Conservation (phyloP, 169 alveolate species). For the Plasmodium knowlesi region DNA sequence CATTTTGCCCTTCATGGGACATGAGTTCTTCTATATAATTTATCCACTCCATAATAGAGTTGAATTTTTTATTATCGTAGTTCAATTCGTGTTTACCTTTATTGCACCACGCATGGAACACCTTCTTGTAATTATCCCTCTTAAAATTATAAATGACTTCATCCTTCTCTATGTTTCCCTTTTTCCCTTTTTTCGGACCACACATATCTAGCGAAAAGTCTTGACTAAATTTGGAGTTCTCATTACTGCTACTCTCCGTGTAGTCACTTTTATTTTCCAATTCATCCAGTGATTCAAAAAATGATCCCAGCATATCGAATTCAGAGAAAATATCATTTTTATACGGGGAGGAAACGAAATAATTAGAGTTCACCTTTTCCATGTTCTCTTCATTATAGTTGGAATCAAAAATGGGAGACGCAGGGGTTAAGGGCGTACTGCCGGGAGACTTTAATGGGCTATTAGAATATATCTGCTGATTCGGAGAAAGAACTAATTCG, state of each 20-base stretch:
- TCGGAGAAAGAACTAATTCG: conserved; percentile 68
- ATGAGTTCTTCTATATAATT: conserved; percentile 60
- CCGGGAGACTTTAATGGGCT: conserved; percentile 69
- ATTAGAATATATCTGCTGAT: conserved; percentile 54
- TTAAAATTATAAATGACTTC: conserved; percentile 69
- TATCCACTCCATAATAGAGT: conserved; percentile 73
- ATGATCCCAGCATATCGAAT: conserved; percentile 60
- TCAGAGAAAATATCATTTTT: conserved; percentile 69
- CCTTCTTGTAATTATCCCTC: conserved; percentile 49
- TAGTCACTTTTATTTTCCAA: conserved; percentile 57
- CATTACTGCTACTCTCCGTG: conserved; percentile 69
- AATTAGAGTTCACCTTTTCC: conserved; percentile 66
- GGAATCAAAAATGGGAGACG: conserved; percentile 59
- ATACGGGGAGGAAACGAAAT: conserved; percentile 59
- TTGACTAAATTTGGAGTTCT: conserved; percentile 8
- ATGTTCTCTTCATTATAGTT: conserved; percentile 63
- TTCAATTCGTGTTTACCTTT: conserved; percentile 72
- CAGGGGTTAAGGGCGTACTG: conserved; percentile 9
- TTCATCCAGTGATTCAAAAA: conserved; percentile 69
- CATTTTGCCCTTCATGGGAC: conserved; percentile 21
- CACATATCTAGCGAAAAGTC: conserved; percentile 44
- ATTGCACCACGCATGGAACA: conserved; percentile 70
- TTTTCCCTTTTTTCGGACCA: conserved; percentile 2
- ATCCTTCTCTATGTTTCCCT: conserved; percentile 35
- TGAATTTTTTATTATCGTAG: conserved; percentile 63